These are phyloP conservation scores for Dunaliella primolecta DNA, from an alignment of 139 green algal species.

Conservation along the genomic window DNA sequence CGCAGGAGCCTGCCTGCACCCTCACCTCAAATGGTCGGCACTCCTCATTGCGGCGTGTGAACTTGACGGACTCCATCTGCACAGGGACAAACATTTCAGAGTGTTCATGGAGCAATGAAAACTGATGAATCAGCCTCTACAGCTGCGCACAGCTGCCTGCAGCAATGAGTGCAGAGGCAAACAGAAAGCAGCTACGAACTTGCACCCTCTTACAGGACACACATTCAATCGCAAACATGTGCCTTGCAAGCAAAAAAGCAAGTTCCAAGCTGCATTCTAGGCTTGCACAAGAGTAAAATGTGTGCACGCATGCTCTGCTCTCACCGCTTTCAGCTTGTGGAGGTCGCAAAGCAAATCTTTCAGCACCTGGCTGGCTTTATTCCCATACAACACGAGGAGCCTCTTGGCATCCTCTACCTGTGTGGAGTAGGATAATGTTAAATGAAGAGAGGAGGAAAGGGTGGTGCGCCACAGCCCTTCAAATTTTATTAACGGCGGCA, in stretches of 20 bases:
- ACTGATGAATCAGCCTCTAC: neutral
- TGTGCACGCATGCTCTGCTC: no score
- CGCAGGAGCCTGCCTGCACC: no score
- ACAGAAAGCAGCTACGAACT: neutral
- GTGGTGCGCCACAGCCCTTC: neutral
- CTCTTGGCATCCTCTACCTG: constrained; percentile 80
- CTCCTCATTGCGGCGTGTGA: constrained; percentile 79
- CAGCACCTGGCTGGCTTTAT: constrained; percentile 66
- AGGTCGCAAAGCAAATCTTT: constrained; percentile 75
- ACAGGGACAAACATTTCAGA: neutral
- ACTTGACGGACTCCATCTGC: constrained; percentile 66
- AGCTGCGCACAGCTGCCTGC: neutral
- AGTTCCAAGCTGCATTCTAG: no score
- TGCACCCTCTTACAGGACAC: neutral
- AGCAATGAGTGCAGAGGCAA: neutral
- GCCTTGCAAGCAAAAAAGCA: no score
- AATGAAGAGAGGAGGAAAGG: neutral
- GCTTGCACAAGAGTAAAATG: no score
- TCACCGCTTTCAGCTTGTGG: constrained; percentile 75
- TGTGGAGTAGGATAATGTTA: neutral
- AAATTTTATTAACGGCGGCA: neutral
- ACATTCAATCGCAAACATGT: no score
- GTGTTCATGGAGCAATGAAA: neutral
- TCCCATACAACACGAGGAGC: constrained; percentile 66
- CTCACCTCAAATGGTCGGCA: constrained; percentile 80